phyloP scores from a whole-genome alignment of 140 eudicot species.

The Flaveria floridana region DNA sequence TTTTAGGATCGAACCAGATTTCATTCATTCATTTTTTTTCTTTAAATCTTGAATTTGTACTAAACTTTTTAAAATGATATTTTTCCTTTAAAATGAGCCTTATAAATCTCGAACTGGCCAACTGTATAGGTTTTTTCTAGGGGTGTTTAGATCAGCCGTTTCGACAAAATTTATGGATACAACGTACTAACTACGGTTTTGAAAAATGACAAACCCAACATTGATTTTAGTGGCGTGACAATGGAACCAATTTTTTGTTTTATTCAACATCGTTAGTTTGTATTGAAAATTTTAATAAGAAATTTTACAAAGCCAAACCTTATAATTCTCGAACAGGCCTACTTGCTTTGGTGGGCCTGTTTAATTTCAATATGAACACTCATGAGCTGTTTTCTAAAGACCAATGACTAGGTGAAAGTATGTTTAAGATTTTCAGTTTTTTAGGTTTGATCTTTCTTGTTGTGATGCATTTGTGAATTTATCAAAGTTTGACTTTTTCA shows the following conservation, averaged over 20 bases:
- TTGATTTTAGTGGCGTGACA: too few species aligned
- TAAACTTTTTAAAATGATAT: background rate
- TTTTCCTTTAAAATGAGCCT: background rate
- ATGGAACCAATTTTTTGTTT: too few species aligned
- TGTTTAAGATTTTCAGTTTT: background rate
- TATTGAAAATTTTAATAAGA: too few species aligned
- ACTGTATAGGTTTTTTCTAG: background rate
- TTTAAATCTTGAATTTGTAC: too few species aligned
- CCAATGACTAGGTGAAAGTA: background rate
- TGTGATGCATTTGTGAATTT: constrained; percentile 12
- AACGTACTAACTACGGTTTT: too few species aligned
- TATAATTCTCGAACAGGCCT: background rate
- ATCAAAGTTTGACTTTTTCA: background rate
- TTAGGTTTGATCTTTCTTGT: background rate
- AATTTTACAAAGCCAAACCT: background rate
- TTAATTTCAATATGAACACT: background rate
- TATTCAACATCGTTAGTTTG: too few species aligned
- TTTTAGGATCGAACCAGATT: too few species aligned
- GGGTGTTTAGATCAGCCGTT: too few species aligned
- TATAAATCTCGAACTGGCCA: background rate
- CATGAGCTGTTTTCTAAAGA: background rate
- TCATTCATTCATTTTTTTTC: too few species aligned
- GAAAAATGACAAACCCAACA: too few species aligned
- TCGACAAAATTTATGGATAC: too few species aligned
- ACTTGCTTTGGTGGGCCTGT: background rate